A percentile compares a stretch with the other conserved stretches of the same genome.
Evolutionary conservation across 768 basidiomycete genomes (phyloP).

Genomic region (Suillus cothurnatus): DNA sequence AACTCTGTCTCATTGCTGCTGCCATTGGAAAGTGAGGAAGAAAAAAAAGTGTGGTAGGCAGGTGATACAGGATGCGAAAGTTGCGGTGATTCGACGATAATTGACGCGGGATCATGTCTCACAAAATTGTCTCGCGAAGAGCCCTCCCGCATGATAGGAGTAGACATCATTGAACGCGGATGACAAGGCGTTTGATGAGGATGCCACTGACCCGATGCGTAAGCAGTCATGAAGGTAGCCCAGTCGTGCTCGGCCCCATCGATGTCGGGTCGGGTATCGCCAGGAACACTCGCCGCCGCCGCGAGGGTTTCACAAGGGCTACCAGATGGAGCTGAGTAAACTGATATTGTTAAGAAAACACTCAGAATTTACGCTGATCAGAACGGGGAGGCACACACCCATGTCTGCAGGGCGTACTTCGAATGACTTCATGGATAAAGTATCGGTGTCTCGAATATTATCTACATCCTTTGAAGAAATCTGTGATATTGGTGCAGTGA

Average conservation of each 20-base stretch:
- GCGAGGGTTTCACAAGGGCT: slow-evolving; percentile 3
- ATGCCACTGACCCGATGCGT: slow-evolving; percentile 79
- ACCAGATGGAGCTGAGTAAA: neutral
- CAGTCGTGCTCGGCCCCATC: slow-evolving; percentile 55
- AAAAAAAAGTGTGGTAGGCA: slow-evolving; percentile 11
- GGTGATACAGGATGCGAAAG: slow-evolving; percentile 17
- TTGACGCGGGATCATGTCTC: slow-evolving; percentile 7
- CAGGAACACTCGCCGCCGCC: neutral
- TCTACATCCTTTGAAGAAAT: neutral
- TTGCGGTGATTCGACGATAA: slow-evolving; percentile 9
- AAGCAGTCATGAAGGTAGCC: slow-evolving; percentile 76
- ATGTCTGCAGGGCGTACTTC: neutral
- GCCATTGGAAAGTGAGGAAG: slow-evolving; percentile 16
- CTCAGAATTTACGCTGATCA: neutral
- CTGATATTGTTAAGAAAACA: neutral
- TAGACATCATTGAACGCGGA: slow-evolving; percentile 40
- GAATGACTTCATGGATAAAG: slow-evolving; percentile 4
- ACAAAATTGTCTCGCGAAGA: slow-evolving; percentile 7
- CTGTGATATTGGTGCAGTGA: neutral
- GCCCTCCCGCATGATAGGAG: slow-evolving; percentile 15
- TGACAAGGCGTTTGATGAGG: slow-evolving; percentile 69
- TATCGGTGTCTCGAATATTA: neutral
- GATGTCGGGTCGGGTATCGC: slow-evolving; percentile 12
- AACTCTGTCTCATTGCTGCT: neutral
- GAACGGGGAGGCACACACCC: neutral